Conservation (phyloP, 1,139 yeast species). For the Hansenula lynferdii region DNA sequence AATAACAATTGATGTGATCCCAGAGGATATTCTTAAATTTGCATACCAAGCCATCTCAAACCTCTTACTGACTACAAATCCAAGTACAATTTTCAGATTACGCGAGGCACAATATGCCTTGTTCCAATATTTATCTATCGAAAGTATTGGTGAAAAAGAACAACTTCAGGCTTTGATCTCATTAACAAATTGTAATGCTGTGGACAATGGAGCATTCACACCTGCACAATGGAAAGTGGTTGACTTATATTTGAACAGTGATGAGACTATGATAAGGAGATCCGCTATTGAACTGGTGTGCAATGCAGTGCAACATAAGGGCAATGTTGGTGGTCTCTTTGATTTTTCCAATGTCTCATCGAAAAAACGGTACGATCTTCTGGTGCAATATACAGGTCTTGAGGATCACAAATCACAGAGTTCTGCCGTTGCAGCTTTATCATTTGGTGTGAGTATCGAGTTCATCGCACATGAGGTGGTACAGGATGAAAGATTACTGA, state of each 20-base stretch:
- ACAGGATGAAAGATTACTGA: conserved; percentile 4
- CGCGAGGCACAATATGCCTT: conserved; percentile 12
- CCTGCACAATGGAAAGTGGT: conserved; percentile 18
- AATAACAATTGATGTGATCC: conserved; percentile 25
- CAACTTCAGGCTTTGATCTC: conserved; percentile 15
- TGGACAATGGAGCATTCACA: conserved; percentile 13
- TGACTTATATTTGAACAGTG: conserved; percentile 13
- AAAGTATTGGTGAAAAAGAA: conserved; percentile 10
- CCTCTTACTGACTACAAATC: conserved; percentile 35
- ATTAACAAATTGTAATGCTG: conserved; percentile 18
- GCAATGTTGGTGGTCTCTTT: conserved; percentile 15
- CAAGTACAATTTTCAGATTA: conserved; percentile 7
- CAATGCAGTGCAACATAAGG: conserved; percentile 18
- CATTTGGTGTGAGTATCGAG: conserved; percentile 15
- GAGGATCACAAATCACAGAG: conserved; percentile 20
- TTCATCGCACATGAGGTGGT: conserved; percentile 16
- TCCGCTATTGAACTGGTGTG: conserved; percentile 19
- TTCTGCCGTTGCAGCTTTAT: conserved; percentile 18
- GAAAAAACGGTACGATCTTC: conserved; percentile 13
- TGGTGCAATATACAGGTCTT: conserved; percentile 14
- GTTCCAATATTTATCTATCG: conserved; percentile 31
- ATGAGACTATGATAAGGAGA: conserved; percentile 13
- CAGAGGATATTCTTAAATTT: conserved; percentile 7
- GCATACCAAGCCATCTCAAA: conserved; percentile 31
- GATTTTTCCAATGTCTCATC: conserved; percentile 13